Evolutionary conservation across 1,139 yeast genomes (phyloP), one percentile per base, ranked within the genome.

Genomic region (Petasospora fabianii): DNA sequence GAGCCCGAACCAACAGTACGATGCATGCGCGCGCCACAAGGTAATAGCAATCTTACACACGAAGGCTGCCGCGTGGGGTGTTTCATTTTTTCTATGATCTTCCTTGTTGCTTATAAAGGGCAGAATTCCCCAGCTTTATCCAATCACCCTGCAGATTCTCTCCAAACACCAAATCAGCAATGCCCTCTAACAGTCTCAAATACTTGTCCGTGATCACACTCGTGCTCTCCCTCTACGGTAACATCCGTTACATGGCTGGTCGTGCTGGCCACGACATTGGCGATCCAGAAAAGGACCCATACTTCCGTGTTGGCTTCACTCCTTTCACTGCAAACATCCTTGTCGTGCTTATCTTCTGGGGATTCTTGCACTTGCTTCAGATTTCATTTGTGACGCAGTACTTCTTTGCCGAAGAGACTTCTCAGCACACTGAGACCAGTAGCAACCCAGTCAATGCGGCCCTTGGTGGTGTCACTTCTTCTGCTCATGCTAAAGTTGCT

Each of bases 291-390:
- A 42, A 36, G 29, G 64, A 66, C 34, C 73, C 72, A 6, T 69
- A 68, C 56, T 65, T 62, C 46, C 51, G 57, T 15, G 70, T 69
- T 10, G 63, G 70, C 14, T 55, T 63, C 51, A 84, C 92, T 3
- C 92, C 95, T 13, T 84, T 84, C 65, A 75, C 87, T 4, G 77
- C 77, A 18, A 75, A 76, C 50, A 61, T 73, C 24, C 42, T 78
- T 22, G 69, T 80, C 21, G 60, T 76, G 4, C 60, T 76, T 34
- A 62, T 71, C 17, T 84, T 69, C 61, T 84, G 90, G 90, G 64
- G 64, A 2, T 47, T 78, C 24, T 64, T 75, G 30, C 72, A 74
- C 47, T 43, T 76, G 5, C 55, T 73, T 36, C 94, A 84, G 60
- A 55, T 73, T 26, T 58, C 69, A 27, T 83, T 75, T 55, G 66